Conservation (phyloP, 768 basidiomycete genomes). For the Mycena kentingensis region DNA sequence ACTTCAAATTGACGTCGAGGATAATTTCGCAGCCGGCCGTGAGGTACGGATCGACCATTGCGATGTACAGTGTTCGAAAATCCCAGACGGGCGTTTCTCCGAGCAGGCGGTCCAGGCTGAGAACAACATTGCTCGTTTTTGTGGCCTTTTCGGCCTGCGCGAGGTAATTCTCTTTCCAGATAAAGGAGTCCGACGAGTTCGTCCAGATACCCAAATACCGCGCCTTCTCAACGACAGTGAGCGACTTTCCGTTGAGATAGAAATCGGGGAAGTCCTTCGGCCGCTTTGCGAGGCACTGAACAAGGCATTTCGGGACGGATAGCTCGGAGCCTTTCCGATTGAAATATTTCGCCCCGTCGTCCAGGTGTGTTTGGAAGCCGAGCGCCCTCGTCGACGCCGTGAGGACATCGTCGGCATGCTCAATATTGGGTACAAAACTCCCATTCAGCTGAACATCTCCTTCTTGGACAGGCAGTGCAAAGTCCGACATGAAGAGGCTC, state of each 20-base stretch:
- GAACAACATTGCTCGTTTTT: neutral
- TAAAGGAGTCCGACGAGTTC: neutral
- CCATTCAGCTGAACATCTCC: conserved; percentile 11
- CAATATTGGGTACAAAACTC: neutral
- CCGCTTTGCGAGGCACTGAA: neutral
- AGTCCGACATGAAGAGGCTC: conserved; percentile 20
- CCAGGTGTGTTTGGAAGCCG: conserved; percentile 3
- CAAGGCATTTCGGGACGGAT: neutral
- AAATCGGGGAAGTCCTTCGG: neutral
- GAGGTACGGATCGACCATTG: conserved; percentile 9
- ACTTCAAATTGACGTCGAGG: neutral
- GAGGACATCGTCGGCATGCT: conserved; percentile 17
- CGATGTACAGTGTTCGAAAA: conserved; percentile 7
- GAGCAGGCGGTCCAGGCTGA: conserved; percentile 2
- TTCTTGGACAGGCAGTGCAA: neutral
- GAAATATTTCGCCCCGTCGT: neutral
- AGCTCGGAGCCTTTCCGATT: conserved; percentile 1
- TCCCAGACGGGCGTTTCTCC: conserved; percentile 5
- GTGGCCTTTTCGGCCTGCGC: neutral
- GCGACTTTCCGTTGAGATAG: neutral
- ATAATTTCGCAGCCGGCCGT: conserved; percentile 7
- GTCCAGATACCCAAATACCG: conserved; percentile 6
- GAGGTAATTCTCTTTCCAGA: neutral
- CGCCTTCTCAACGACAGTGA: conserved; percentile 21
- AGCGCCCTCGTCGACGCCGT: neutral